These are phyloP conservation scores for Malus asiatica DNA, from an alignment of 306 rosid species.

Conservation along the genomic window DNA sequence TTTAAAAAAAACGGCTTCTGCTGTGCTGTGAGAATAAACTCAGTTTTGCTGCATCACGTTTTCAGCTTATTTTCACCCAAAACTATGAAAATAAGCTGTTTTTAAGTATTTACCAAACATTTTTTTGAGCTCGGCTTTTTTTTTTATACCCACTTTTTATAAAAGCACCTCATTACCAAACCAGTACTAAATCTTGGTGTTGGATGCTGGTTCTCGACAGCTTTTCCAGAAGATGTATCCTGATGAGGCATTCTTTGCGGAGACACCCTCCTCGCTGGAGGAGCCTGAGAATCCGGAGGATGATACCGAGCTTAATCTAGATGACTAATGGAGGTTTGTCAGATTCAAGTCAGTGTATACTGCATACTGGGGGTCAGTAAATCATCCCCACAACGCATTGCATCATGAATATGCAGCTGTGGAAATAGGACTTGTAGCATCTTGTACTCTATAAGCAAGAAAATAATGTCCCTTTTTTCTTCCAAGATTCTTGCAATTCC, in stretches of 20 bases:
- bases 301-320: constrained; percentile 5
- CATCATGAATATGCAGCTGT: not conserved
- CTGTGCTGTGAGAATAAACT: too few relatives aligned
- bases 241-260: constrained; percentile 28
- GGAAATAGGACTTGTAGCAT: not conserved
- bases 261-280: constrained; percentile 18
- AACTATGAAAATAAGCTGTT: too few relatives aligned
- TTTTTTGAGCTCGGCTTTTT: too few relatives aligned
- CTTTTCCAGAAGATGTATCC: constrained; percentile 36
- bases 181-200: not conserved
- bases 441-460: not conserved
- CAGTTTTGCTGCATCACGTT: too few relatives aligned
- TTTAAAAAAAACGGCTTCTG: too few relatives aligned
- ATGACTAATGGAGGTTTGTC: not conserved
- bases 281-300: constrained; percentile 11
- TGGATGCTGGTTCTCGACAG: constrained; percentile 15
- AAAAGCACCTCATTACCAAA: too few relatives aligned
- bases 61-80: too few relatives aligned
- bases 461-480: not conserved
- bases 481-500: not conserved
- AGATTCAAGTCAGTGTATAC: not conserved
- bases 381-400: not conserved
- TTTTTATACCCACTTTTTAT: too few relatives aligned
- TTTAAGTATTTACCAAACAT: too few relatives aligned
- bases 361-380: not conserved